phyloP scores from a whole-genome alignment of 768 basidiomycete species.

The Mycena kentingensis region DNA sequence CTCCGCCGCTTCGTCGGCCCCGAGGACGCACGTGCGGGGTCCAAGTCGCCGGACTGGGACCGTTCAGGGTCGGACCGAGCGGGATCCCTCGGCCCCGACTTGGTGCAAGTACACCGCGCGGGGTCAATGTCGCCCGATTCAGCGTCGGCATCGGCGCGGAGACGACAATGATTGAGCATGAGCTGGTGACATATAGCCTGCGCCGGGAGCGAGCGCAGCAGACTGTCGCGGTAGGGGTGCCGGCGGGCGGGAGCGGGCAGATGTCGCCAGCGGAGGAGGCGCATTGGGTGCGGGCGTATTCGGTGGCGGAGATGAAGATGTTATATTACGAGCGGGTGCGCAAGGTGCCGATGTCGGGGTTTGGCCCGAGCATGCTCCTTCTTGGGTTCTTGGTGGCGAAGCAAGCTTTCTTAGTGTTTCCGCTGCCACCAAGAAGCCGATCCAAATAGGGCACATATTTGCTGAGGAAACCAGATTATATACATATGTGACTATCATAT shows the following conservation, averaged over 20 bases:
- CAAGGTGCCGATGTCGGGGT: constrained; percentile 87
- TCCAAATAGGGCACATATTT: too few species aligned
- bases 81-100: background rate
- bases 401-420: too few species aligned
- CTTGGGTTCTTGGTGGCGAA: constrained; percentile 86
- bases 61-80: background rate
- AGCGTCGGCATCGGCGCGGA: background rate
- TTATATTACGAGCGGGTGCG: constrained; percentile 94
- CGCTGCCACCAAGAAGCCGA: too few species aligned
- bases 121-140: constrained; percentile 13
- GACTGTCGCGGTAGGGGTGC: background rate
- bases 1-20: constrained; percentile 10
- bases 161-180: constrained; percentile 17
- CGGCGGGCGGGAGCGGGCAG: too few species aligned
- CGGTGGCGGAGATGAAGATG: constrained; percentile 71
- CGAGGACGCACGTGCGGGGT: constrained; percentile 1
- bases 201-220: background rate
- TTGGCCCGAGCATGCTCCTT: constrained; percentile 97
- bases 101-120: background rate
- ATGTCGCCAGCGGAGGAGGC: constrained; percentile 51
- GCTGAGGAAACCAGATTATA: too few species aligned
- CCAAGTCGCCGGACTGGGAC: constrained; percentile 2
- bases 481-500: too few species aligned
- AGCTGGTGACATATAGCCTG: constrained; percentile 7
- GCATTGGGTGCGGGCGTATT: constrained; percentile 76